Evolutionary conservation across 768 basidiomycete genomes (phyloP).

Genomic region (Mycena latifolia): DNA sequence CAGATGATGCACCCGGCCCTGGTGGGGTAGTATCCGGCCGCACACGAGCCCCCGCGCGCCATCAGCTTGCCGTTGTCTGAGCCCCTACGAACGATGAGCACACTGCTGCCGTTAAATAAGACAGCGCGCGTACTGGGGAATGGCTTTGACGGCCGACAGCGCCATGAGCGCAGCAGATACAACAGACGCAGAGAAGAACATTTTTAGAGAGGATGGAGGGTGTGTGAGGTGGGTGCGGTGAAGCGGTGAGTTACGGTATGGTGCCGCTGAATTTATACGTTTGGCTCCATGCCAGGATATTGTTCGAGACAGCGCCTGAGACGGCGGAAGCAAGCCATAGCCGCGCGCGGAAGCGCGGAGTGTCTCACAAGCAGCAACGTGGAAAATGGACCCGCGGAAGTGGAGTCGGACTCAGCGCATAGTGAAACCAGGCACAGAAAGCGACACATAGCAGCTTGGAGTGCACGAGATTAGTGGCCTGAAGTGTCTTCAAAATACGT

Average conservation of each 20-base stretch:
- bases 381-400: neutral
- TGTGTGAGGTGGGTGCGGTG: neutral
- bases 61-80: neutral
- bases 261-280: neutral
- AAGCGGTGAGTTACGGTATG: neutral
- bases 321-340: neutral
- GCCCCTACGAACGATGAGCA: neutral
- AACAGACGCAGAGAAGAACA: neutral
- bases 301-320: neutral
- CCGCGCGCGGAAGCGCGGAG: neutral
- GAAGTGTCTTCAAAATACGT: too few species aligned
- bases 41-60: neutral
- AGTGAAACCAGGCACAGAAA: neutral
- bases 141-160: neutral
- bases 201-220: too few species aligned
- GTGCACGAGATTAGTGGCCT: too few species aligned
- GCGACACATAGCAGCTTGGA: neutral
- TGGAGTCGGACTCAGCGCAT: neutral
- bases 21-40: too few species aligned
- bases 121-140: neutral
- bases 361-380: neutral
- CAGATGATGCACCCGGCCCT: neutral
- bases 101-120: neutral
- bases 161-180: neutral
- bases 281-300: neutral